Conservation (phyloP, 2,329 filamentous ascomycete species). For the Fusarium xylarioides region DNA sequence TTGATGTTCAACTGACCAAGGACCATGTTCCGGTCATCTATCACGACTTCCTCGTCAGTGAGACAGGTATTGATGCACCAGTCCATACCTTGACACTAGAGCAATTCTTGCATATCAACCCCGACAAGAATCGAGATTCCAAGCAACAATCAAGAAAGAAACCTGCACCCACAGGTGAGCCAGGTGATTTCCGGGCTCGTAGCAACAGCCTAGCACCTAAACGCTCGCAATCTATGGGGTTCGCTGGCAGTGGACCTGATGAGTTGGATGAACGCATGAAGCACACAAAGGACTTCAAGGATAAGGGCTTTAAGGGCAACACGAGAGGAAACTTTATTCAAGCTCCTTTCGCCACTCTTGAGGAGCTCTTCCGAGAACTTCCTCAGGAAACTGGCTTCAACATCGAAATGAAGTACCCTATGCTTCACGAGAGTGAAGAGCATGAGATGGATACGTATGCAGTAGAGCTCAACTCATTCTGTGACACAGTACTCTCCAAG, state of each 20-base stretch:
- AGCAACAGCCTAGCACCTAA: constrained; percentile 55
- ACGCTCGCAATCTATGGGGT: constrained; percentile 65
- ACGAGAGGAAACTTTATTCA: constrained; percentile 94
- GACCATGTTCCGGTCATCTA: constrained; percentile 98
- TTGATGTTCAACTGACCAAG: constrained; percentile 97
- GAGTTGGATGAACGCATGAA: constrained; percentile 86
- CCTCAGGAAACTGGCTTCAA: constrained; percentile 91
- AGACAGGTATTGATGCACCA: constrained; percentile 95
- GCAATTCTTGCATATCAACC: constrained; percentile 91
- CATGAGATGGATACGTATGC: constrained; percentile 97
- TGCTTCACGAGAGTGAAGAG: constrained; percentile 94
- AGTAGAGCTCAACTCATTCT: constrained; percentile 95
- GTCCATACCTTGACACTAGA: constrained; percentile 95
- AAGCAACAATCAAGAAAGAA: constrained; percentile 17
- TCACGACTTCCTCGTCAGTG: constrained; percentile 96
- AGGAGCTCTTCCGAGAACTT: constrained; percentile 89
- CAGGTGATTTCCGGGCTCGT: constrained; percentile 40
- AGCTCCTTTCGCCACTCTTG: constrained; percentile 92
- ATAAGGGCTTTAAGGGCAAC: constrained; percentile 95
- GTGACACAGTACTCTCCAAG: constrained; percentile 88
- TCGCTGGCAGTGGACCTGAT: constrained; percentile 51
- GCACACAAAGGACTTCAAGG: constrained; percentile 94
- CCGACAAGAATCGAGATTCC: constrained; percentile 52
- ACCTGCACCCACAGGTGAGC: constrained; percentile 46
- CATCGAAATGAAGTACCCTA: constrained; percentile 99